phyloP scores from a whole-genome alignment of 306 rosid species.

The peach (Prunus persica) region DNA sequence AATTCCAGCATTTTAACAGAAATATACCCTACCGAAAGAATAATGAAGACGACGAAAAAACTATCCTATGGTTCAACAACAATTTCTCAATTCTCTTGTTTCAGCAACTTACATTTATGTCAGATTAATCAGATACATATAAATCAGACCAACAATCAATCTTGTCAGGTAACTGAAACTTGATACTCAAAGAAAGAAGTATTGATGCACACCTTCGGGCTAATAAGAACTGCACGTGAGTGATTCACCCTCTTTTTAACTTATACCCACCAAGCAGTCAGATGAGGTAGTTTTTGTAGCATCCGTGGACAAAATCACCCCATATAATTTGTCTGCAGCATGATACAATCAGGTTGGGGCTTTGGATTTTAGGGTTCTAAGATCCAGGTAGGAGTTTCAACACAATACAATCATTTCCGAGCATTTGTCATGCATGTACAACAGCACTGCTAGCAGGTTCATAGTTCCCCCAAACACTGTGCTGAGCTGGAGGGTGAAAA shows the following conservation, averaged over 20 bases:
- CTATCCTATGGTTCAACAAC: conserved; percentile 3
- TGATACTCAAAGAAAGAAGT: conserved; percentile 1
- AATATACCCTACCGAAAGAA: neutral
- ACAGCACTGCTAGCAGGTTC: conserved; percentile 25
- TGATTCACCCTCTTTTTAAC: neutral
- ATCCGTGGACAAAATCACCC: conserved; percentile 20
- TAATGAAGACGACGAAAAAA: neutral
- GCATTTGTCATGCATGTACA: conserved; percentile 30
- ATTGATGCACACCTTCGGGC: conserved; percentile 5
- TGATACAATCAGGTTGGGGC: conserved; percentile 11
- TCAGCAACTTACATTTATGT: conserved; percentile 6
- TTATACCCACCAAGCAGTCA: neutral
- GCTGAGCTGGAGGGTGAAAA: conserved; percentile 14
- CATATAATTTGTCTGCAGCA: conserved; percentile 19
- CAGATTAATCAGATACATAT: neutral
- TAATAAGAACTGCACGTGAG: neutral
- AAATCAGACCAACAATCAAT: conserved; percentile 15
- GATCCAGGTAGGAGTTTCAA: conserved; percentile 24
- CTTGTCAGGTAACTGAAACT: neutral
- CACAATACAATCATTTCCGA: conserved; percentile 14
- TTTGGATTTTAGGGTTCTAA: conserved; percentile 20
- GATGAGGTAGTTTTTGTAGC: conserved; percentile 9
- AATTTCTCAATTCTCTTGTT: conserved; percentile 1
- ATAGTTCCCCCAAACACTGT: conserved; percentile 21
- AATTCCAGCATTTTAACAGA: neutral